These are phyloP conservation scores for Wickerhamomyces strasburgensis DNA, from an alignment of 805 yeast genomes.

Conservation along the genomic window DNA sequence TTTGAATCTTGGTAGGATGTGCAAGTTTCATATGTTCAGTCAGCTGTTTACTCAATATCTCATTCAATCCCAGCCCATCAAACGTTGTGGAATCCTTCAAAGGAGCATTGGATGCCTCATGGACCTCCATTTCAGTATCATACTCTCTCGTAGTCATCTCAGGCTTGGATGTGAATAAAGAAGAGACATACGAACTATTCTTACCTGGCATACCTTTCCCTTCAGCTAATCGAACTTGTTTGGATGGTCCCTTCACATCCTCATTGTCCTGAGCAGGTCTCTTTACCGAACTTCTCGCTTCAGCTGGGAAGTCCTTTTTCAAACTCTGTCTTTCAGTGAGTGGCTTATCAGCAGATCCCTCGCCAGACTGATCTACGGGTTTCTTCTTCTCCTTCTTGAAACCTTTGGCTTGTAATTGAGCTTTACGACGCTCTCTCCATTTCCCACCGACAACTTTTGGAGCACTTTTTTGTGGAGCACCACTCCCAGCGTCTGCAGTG, in stretches of 20 bases:
- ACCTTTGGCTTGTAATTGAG: constrained; percentile 21
- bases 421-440: constrained; percentile 75
- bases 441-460: constrained; percentile 62
- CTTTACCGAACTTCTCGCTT: constrained; percentile 8
- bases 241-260: constrained; percentile 24
- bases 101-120: constrained; percentile 83
- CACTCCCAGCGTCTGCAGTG: constrained; percentile 29
- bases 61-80: constrained; percentile 63
- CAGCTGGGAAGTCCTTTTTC: constrained; percentile 1
- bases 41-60: constrained; percentile 47
- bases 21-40: constrained; percentile 47
- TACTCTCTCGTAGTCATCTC: constrained; percentile 39
- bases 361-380: background rate
- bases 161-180: constrained; percentile 72
- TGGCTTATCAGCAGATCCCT: background rate
- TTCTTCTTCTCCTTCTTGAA: constrained; percentile 12
- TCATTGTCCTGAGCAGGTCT: constrained; percentile 12
- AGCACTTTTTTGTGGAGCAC: constrained; percentile 18
- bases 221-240: constrained; percentile 39
- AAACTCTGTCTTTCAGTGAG: background rate
- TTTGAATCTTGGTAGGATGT: constrained; percentile 84
- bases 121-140: constrained; percentile 29
- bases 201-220: constrained; percentile 48
- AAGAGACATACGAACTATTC: constrained; percentile 70
- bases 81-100: constrained; percentile 60